Percentiles rank a stretch among this genome's conserved stretches.
Evolutionary conservation across 441 rosid genomes (phyloP).

Genomic region (Geranium incanum): DNA sequence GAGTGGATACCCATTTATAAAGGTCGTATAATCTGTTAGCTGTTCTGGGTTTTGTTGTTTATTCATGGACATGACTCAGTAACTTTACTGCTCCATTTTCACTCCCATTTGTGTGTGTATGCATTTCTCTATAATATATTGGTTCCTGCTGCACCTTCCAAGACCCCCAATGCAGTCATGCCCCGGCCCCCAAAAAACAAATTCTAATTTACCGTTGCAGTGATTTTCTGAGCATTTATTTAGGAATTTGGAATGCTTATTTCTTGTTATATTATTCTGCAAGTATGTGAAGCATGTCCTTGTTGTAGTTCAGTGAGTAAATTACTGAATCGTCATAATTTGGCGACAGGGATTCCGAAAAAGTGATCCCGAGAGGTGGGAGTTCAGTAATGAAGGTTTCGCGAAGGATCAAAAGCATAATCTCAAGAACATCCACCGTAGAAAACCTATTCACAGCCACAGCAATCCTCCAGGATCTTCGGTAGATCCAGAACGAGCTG

Average conservation of each 20-base stretch:
- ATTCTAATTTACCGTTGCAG: neutral
- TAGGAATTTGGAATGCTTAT: neutral
- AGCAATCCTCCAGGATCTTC: slow-evolving; percentile 51
- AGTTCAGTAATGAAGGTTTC: slow-evolving; percentile 80
- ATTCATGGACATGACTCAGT: neutral
- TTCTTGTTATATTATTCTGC: neutral
- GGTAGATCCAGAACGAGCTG: slow-evolving; percentile 60
- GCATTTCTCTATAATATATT: neutral
- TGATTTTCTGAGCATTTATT: neutral
- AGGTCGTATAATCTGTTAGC: neutral
- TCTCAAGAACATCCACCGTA: slow-evolving; percentile 77
- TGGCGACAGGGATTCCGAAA: slow-evolving; percentile 72
- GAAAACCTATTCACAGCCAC: slow-evolving; percentile 91
- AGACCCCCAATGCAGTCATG: neutral
- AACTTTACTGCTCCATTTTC: neutral
- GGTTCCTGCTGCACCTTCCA: neutral
- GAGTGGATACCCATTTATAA: neutral
- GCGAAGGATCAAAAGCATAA: slow-evolving; percentile 79
- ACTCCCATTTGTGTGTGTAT: neutral
- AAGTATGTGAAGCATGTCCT: neutral
- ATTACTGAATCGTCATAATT: neutral
- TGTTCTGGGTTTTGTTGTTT: neutral
- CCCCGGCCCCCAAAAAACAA: neutral
- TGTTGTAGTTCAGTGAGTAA: neutral
- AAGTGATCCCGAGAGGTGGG: slow-evolving; percentile 91